A percentile compares a stretch with the other conserved stretches of the same genome.
Conservation (phyloP, 768 basidiomycete genomes). For the Boletus speciosus region DNA sequence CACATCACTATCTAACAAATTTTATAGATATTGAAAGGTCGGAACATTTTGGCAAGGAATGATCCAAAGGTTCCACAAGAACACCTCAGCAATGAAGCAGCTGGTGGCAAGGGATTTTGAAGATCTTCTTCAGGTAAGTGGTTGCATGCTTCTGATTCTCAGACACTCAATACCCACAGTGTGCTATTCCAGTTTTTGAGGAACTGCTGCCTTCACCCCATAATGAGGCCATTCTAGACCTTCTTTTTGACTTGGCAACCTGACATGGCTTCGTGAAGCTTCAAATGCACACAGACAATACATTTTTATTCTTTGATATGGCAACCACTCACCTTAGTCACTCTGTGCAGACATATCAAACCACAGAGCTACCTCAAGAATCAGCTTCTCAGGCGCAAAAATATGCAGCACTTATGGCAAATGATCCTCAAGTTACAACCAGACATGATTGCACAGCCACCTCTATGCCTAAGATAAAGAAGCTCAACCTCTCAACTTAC, state of each 20-base stretch:
- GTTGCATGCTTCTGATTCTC: background rate
- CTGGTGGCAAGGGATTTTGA: background rate
- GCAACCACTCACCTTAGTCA: too few relatives aligned
- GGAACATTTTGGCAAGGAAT: background rate
- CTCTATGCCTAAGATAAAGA: too few relatives aligned
- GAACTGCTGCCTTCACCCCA: background rate
- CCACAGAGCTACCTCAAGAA: too few relatives aligned
- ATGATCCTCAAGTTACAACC: too few relatives aligned
- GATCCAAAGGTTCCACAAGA: background rate
- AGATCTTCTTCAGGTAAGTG: background rate
- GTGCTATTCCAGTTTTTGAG: background rate
- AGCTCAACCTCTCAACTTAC: too few relatives aligned
- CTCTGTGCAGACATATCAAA: too few relatives aligned
- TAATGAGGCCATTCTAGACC: background rate
- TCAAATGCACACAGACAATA: background rate
- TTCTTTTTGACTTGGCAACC: background rate
- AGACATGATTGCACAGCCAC: too few relatives aligned
- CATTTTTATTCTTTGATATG: too few relatives aligned
- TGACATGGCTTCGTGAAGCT: background rate
- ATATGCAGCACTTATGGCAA: too few relatives aligned
- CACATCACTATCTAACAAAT: background rate
- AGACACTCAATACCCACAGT: background rate
- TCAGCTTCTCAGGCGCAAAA: too few relatives aligned
- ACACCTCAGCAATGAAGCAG: background rate
- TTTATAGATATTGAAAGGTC: background rate